phyloP scores from a whole-genome alignment of 306 rosid species.

The Fragaria nilgerrensis region DNA sequence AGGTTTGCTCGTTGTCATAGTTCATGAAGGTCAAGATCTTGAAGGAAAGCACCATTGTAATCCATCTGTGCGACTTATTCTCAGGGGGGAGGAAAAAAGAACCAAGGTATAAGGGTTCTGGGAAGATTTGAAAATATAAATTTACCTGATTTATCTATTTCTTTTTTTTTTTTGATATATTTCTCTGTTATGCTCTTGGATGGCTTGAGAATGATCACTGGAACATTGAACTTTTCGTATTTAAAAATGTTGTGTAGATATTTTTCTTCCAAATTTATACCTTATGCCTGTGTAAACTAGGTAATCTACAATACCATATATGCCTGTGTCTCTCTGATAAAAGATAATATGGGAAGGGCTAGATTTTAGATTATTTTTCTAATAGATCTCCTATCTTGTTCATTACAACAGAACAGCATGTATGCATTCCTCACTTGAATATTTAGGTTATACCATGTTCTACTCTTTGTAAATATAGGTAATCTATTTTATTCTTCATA shows the following conservation, averaged over 20 bases:
- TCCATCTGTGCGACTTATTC: slow-evolving; percentile 64
- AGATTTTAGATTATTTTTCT: too few relatives aligned
- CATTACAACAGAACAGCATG: neutral
- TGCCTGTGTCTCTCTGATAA: neutral
- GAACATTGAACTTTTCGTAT: neutral
- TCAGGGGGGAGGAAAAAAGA: slow-evolving; percentile 75
- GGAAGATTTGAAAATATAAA: neutral
- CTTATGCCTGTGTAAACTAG: neutral
- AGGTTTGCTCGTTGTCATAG: slow-evolving; percentile 61
- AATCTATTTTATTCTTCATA: neutral
- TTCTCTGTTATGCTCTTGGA: neutral
- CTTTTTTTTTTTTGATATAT: neutral
- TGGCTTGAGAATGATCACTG: slow-evolving; percentile 4
- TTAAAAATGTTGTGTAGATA: neutral
- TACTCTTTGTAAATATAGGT: neutral
- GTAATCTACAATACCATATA: neutral
- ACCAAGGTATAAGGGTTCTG: slow-evolving; percentile 57
- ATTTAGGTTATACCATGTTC: neutral
- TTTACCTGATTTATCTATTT: neutral
- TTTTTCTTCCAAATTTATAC: neutral
- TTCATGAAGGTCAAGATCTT: slow-evolving; percentile 82
- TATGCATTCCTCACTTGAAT: neutral
- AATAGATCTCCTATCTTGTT: neutral
- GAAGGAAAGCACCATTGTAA: slow-evolving; percentile 89
- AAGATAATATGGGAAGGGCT: neutral